A percentile compares a stretch with the other conserved stretches of the same genome.
phyloP scores from a whole-genome alignment of 2,329 filamentous ascomycete genomes.

The Penicillium sclerotiorum region DNA sequence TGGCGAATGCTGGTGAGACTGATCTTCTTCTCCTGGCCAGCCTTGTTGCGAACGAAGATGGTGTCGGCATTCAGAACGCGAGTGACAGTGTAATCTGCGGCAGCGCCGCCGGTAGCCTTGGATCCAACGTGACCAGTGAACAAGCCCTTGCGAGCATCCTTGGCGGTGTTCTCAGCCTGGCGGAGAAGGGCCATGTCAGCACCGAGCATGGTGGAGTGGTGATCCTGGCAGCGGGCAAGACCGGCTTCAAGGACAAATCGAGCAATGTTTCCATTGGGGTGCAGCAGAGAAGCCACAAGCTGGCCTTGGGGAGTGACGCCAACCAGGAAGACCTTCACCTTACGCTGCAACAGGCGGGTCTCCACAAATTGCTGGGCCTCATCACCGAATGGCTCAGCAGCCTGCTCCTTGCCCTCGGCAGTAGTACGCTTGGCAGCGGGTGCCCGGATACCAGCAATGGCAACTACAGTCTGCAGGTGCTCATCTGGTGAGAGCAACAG shows the following conservation, averaged over 20 bases:
- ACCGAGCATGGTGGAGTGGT: constrained; percentile 90
- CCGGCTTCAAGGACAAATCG: constrained; percentile 88
- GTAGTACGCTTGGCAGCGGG: constrained; percentile 87
- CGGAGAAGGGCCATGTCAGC: constrained; percentile 83
- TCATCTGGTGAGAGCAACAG: constrained; percentile 78
- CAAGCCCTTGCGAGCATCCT: constrained; percentile 72
- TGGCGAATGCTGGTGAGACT: constrained; percentile 91
- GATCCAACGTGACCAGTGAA: constrained; percentile 76
- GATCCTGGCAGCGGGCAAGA: constrained; percentile 89
- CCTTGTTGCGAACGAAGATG: constrained; percentile 81
- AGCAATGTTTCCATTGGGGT: constrained; percentile 90
- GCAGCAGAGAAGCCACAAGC: constrained; percentile 82
- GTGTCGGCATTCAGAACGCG: constrained; percentile 89
- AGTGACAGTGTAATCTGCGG: constrained; percentile 76
- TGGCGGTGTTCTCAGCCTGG: constrained; percentile 83
- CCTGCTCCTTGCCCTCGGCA: constrained; percentile 76
- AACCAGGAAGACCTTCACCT: constrained; percentile 78
- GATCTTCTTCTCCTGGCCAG: constrained; percentile 83
- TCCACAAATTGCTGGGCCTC: constrained; percentile 90
- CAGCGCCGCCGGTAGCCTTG: constrained; percentile 61
- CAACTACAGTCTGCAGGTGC: constrained; percentile 85
- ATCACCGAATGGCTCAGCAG: constrained; percentile 86
- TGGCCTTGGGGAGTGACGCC: constrained; percentile 89
- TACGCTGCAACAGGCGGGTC: constrained; percentile 79
- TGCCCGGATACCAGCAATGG: constrained; percentile 84